These are phyloP conservation scores for Strobilomyces echinocephalus DNA, from an alignment of 768 basidiomycete genomes.

Conservation along the genomic window DNA sequence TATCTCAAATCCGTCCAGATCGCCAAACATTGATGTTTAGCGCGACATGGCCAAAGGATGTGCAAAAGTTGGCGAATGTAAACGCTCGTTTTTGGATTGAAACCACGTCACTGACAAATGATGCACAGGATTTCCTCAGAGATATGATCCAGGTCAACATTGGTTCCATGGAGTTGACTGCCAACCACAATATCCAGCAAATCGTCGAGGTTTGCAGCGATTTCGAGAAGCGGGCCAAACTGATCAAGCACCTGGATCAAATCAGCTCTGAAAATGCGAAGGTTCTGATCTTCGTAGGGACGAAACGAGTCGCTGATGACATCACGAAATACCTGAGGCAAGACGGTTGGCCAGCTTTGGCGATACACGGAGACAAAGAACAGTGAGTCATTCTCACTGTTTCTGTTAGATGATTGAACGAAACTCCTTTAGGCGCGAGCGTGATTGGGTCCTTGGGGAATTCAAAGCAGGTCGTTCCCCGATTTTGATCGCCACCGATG, in stretches of 20 bases:
- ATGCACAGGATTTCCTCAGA: slow-evolving; percentile 77
- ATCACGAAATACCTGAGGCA: slow-evolving; percentile 96
- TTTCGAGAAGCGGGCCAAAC: slow-evolving; percentile 93
- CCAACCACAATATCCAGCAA: slow-evolving; percentile 97
- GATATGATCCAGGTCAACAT: slow-evolving; percentile 99
- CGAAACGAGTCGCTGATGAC: slow-evolving; percentile 96
- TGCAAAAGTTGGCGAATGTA: slow-evolving; percentile 93
- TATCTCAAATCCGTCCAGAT: slow-evolving; percentile 95
- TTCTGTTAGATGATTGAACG: not conserved
- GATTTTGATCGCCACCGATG: slow-evolving; percentile 97
- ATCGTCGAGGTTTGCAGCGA: slow-evolving; percentile 95
- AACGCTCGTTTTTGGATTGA: slow-evolving; percentile 8
- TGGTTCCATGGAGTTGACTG: slow-evolving; percentile 96
- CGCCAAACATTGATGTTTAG: slow-evolving; percentile 99
- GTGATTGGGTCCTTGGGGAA: slow-evolving; percentile 98
- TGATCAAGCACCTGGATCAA: slow-evolving; percentile 95
- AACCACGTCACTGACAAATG: not conserved
- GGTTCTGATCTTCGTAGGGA: slow-evolving; percentile 97
- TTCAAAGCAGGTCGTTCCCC: slow-evolving; percentile 98
- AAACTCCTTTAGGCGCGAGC: slow-evolving; percentile 68
- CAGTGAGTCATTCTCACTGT: slow-evolving; percentile 53
- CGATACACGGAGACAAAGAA: slow-evolving; percentile 99
- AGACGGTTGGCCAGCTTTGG: slow-evolving; percentile 99
- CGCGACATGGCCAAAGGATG: slow-evolving; percentile 99
- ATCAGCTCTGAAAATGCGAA: slow-evolving; percentile 97